These are phyloP conservation scores for Talaromyces wortmannii DNA, from an alignment of 495 filamentous ascomycete species.

Conservation along the genomic window DNA sequence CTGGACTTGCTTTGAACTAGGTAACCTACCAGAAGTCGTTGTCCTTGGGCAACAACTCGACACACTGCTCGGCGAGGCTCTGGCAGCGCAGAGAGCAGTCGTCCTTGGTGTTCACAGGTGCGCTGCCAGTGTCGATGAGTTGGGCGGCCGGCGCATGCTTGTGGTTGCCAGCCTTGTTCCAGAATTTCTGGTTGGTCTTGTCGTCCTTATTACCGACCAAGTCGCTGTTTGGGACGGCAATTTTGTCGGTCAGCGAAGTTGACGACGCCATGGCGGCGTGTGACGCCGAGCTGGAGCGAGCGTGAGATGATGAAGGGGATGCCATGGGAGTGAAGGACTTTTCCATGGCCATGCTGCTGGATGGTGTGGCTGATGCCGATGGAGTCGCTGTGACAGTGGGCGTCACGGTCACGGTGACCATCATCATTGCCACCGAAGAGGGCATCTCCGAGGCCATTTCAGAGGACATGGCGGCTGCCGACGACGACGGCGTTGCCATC, in stretches of 20 bases:
- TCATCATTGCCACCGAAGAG: not conserved
- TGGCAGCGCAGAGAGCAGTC: slow-evolving; percentile 10
- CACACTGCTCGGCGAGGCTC: slow-evolving; percentile 22
- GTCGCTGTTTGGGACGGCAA: not conserved
- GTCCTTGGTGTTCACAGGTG: slow-evolving; percentile 1
- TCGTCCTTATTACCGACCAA: not conserved
- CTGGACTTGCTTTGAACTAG: not conserved
- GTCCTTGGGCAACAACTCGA: slow-evolving; percentile 20
- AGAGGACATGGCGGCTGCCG: not conserved
- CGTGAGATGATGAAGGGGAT: not conserved
- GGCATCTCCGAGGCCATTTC: not conserved
- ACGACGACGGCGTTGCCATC: not conserved
- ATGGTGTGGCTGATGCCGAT: not conserved
- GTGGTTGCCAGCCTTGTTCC: not conserved
- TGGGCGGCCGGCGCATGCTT: not conserved
- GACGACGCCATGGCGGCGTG: not conserved
- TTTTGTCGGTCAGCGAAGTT: not conserved
- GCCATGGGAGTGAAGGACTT: too few species aligned
- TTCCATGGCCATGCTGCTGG: too few species aligned
- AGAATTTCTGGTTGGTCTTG: not conserved
- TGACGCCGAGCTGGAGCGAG: not conserved
- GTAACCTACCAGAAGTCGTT: slow-evolving; percentile 3
- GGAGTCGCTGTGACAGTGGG: not conserved
- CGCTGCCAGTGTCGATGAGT: not conserved
- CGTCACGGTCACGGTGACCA: not conserved